phyloP scores from a whole-genome alignment of 305 asterid genomes.

The Plantago rigida region DNA sequence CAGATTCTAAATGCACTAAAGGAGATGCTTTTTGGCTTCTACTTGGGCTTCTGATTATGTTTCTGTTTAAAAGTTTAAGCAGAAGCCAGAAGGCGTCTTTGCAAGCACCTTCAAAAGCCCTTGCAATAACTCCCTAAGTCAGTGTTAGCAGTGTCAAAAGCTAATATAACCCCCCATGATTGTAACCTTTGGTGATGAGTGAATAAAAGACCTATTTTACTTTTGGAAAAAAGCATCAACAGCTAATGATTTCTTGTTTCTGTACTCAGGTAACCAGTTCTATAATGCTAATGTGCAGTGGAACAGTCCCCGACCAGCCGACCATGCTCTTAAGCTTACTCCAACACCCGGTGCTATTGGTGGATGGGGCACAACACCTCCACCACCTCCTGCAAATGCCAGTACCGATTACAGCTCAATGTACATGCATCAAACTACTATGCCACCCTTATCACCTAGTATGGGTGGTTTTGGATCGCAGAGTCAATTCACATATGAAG shows the following conservation, averaged over 20 bases:
- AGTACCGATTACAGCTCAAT: constrained; percentile 42
- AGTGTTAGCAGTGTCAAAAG: too few species aligned
- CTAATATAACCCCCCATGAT: too few species aligned
- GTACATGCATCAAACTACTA: constrained; percentile 26
- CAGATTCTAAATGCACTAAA: too few species aligned
- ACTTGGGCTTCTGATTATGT: too few species aligned
- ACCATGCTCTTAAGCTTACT: constrained; percentile 29
- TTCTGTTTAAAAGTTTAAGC: too few species aligned
- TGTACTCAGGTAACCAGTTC: constrained; percentile 32
- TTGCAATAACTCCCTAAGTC: too few species aligned
- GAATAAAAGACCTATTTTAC: too few species aligned
- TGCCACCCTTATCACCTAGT: constrained; percentile 32
- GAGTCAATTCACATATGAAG: constrained; percentile 51
- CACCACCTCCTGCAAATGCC: constrained; percentile 15
- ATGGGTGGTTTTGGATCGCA: constrained; percentile 36
- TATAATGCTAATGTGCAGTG: constrained; percentile 29
- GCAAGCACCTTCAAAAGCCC: too few species aligned
- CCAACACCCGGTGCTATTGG: constrained; percentile 23
- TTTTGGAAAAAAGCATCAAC: neutral
- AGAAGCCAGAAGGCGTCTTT: too few species aligned
- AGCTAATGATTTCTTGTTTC: neutral
- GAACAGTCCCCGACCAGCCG: constrained; percentile 25
- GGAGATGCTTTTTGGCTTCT: too few species aligned
- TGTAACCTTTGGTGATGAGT: too few species aligned
- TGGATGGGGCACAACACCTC: constrained; percentile 28